Evolutionary conservation across 1,284 basidiomycete genomes (phyloP).

Genomic region (Austroboletus novae-zelandiae): DNA sequence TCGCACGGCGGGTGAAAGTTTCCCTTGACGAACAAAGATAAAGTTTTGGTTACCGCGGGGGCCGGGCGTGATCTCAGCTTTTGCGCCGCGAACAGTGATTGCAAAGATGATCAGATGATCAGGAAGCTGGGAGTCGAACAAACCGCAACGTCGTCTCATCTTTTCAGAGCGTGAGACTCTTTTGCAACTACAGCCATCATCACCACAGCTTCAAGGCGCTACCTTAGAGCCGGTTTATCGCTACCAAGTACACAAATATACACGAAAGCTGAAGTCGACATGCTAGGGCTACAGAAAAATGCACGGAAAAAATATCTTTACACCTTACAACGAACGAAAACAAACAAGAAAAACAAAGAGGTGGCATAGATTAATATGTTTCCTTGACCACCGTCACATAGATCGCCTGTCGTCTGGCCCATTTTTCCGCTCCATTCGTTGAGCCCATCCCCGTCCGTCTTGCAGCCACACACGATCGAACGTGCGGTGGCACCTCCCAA

Average conservation of each 20-base stretch:
- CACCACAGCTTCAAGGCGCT: not conserved
- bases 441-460: not conserved
- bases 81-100: not conserved
- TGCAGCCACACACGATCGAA: not conserved
- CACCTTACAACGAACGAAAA: not conserved
- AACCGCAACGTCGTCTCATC: too few relatives aligned
- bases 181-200: not conserved
- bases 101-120: too few relatives aligned
- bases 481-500: conserved; percentile 1
- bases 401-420: conserved; percentile 25
- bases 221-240: not conserved
- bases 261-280: conserved; percentile 4
- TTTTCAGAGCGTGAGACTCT: too few relatives aligned
- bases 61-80: not conserved
- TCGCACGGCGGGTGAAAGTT: not conserved
- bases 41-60: not conserved
- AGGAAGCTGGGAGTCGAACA: too few relatives aligned
- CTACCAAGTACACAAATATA: conserved; percentile 14
- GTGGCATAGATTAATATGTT: conserved; percentile 6
- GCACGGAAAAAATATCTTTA: not conserved
- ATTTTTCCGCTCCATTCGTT: not conserved
- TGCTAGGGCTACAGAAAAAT: conserved; percentile 25
- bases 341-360: not conserved
- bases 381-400: conserved; percentile 43
- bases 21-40: not conserved